Conservation (phyloP, 129 eudicot genomes). For the Erigeron canadensis region DNA sequence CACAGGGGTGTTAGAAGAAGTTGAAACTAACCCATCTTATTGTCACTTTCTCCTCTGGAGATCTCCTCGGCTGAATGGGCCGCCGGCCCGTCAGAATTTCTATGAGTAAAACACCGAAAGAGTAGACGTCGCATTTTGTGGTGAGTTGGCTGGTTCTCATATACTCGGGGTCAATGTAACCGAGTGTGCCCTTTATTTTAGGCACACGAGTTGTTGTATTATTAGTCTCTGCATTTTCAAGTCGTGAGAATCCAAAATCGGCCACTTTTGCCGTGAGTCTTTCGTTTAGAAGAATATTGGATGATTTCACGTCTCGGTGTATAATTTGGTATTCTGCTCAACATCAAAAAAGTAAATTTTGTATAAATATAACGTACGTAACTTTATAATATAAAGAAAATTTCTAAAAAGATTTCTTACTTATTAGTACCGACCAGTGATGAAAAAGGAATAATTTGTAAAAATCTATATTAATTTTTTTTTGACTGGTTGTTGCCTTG, state of each 20-base stretch:
- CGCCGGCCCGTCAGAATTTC: background rate
- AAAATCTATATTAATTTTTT: no score
- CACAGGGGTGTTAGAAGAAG: background rate
- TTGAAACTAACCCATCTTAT: background rate
- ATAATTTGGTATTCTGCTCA: slow-evolving; percentile 4
- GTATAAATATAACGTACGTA: no score
- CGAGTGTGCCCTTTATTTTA: background rate
- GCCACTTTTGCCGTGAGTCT: background rate
- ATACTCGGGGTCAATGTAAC: slow-evolving; percentile 3
- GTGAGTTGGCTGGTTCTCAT: background rate
- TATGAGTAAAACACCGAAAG: background rate
- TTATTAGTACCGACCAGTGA: no score
- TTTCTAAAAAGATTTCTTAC: no score
- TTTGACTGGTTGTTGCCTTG: no score
- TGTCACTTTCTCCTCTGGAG: background rate
- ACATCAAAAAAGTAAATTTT: background rate
- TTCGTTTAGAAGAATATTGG: slow-evolving; percentile 1
- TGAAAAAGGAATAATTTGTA: no score
- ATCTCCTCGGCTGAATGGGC: background rate
- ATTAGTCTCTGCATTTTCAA: background rate
- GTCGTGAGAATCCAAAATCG: background rate
- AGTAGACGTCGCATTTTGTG: background rate
- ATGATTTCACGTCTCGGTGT: background rate
- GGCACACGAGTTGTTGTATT: background rate
- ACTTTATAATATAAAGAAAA: no score